Percentiles rank a stretch among this genome's conserved stretches.
Conservation (phyloP, 176 grass and related monocot species). For the Eragrostis curvula region DNA sequence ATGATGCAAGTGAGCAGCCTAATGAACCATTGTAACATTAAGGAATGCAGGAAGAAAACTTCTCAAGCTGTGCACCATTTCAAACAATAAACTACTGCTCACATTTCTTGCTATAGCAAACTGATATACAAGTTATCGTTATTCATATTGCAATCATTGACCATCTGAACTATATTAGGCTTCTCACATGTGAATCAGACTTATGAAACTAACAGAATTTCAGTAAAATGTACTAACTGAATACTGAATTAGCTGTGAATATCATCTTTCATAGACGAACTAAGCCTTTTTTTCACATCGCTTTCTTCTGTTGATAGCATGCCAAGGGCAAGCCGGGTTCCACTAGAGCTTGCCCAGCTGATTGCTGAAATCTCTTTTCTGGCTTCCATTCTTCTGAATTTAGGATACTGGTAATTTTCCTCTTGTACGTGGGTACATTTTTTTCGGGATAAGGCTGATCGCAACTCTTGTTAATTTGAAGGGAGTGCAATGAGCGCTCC, state of each 20-base stretch:
- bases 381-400: slow-evolving; percentile 45
- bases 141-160: not conserved
- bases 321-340: no score
- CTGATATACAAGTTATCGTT: not conserved
- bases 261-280: not conserved
- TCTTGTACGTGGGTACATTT: slow-evolving; percentile 51
- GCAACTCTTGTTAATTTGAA: slow-evolving; percentile 51
- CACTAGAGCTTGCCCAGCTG: no score
- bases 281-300: not conserved
- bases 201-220: not conserved
- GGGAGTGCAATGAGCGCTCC: slow-evolving; percentile 46
- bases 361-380: no score
- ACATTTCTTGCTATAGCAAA: not conserved
- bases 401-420: slow-evolving; percentile 57
- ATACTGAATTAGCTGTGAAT: not conserved
- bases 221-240: not conserved
- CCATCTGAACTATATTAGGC: not conserved
- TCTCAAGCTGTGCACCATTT: no score
- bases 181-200: not conserved
- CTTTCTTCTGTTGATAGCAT: no score
- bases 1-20: no score
- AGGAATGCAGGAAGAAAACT: no score
- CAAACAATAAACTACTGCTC: no score
- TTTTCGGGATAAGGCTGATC: slow-evolving; percentile 51
- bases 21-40: no score